Base-by-base conservation (phyloP, 2,329 filamentous ascomycete species). In the Saccharata proteae region DNA sequence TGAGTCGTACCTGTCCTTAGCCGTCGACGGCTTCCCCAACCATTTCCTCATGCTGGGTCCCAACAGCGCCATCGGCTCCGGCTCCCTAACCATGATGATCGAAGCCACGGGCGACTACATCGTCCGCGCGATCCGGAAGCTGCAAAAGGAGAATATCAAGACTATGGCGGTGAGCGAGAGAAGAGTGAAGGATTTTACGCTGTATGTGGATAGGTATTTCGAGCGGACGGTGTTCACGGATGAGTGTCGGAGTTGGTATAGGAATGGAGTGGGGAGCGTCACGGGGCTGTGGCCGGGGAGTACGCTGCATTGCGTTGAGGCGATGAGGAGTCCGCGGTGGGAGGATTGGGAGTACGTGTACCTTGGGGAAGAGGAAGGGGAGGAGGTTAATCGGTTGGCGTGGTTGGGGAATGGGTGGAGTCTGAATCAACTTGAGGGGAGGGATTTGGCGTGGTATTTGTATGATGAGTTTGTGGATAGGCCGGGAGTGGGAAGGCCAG, bases 41-140 rank as follows among this genome's bases (percentile, higher is more conserved):
- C 36, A 55, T 29, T 58, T 58, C 47, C 49, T 48, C 29, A 58
- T 61, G 53, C 48, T 61, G 3, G 57, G 58, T 3, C 55, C 58
- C 16, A 61, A 61, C 34, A 44, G 45, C 6, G 54, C 55, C 13
- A 57, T 59, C 30, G 55, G 57, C 20, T 47, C 54, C 10, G 58
- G 58, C 20, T 45, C 40, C 10, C 42, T 61, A 10, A 59, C 57
- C 9, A 53, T 45, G 40, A 60, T 59, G 55, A 60, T 59, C 28
- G 55, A 58, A 32, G 44, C 39, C 16, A 44, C 52, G 1, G 53
- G 50, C 37, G 52, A 57, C 40, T 60, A 60, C 41, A 48, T 57
- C 35, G 37, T 55, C 40, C 50, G 51, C 32, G 43, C 46, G 7
- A 46, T 61, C 19, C 51, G 58, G 30, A 61, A 61, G 43, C 38